phyloP scores from a whole-genome alignment of 2,329 filamentous ascomycete genomes.

The Trichothecium sympodiale region DNA sequence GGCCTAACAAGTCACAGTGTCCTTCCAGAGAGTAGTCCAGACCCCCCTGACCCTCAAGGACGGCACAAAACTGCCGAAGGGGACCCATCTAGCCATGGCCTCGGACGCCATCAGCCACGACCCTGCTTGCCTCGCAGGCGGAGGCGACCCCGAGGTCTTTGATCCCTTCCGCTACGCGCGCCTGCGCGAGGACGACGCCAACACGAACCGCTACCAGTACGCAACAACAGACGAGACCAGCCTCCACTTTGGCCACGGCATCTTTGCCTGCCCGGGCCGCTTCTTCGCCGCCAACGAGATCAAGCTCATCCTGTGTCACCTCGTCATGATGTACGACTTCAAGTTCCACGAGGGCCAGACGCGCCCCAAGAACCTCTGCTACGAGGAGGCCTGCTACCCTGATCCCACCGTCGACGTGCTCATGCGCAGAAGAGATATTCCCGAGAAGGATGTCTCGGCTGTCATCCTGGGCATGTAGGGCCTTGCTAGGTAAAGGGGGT shows the following conservation, averaged over 20 bases:
- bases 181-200: conserved; percentile 18
- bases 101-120: conserved; percentile 21
- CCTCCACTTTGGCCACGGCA: conserved; percentile 35
- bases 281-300: conserved; percentile 30
- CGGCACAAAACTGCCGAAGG: conserved; percentile 29
- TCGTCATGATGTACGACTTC: conserved; percentile 19
- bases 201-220: conserved; percentile 30
- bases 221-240: conserved; percentile 29
- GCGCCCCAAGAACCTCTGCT: background rate
- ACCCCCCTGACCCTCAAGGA: conserved; percentile 33
- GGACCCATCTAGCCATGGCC: conserved; percentile 7
- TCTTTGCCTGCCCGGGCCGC: conserved; percentile 34
- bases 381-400: background rate
- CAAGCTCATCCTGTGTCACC: conserved; percentile 19
- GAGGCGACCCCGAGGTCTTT: conserved; percentile 30
- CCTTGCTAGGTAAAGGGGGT: too few species aligned
- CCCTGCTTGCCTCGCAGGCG: conserved; percentile 27
- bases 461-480: too few species aligned
- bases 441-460: too few species aligned
- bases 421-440: conserved; percentile 13
- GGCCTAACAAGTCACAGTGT: too few species aligned
- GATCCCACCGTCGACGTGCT: background rate
- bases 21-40: conserved; percentile 34
- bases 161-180: conserved; percentile 39
- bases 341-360: conserved; percentile 2